Evolutionary conservation across 1,139 yeast genomes (phyloP).

Genomic region (Eremothecium gossypii): DNA sequence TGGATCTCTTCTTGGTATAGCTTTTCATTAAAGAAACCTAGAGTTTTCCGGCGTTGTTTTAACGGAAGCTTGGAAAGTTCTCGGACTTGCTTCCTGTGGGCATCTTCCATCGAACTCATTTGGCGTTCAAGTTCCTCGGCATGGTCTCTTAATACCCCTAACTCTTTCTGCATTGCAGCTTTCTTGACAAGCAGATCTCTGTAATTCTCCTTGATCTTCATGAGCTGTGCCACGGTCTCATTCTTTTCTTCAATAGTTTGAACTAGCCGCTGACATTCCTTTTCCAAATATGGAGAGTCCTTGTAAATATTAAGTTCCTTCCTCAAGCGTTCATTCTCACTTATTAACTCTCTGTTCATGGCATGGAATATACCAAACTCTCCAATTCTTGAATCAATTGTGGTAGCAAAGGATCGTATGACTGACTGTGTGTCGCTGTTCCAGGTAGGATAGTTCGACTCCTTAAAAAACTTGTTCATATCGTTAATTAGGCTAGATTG

Average conservation of each 20-base stretch:
- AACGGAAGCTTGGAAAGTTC: constrained; percentile 1
- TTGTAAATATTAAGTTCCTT: constrained; percentile 3
- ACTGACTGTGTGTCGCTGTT: constrained; percentile 2
- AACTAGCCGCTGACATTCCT: constrained; percentile 2
- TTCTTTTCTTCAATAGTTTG: constrained; percentile 2
- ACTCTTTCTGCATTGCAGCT: constrained; percentile 3
- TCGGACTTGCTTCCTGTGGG: constrained; percentile 1
- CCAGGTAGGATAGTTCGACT: constrained; percentile 2
- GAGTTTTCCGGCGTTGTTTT: constrained; percentile 1
- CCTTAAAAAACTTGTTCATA: constrained; percentile 3
- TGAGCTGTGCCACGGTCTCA: constrained; percentile 1
- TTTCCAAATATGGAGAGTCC: constrained; percentile 3
- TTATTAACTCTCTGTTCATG: constrained; percentile 1
- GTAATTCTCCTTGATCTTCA: constrained; percentile 1
- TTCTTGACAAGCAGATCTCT: constrained; percentile 2
- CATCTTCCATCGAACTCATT: constrained; percentile 1
- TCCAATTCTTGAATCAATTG: constrained; percentile 1
- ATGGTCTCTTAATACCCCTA: constrained; percentile 1
- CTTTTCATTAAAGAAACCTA: constrained; percentile 3
- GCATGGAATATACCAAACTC: constrained; percentile 4
- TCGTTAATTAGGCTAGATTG: constrained; percentile 1
- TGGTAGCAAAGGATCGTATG: constrained; percentile 1
- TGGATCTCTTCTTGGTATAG: constrained; percentile 2
- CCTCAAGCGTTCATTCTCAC: constrained; percentile 2
- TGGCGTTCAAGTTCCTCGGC: constrained; percentile 1